Evolutionary conservation across 768 basidiomycete genomes (phyloP), one percentile per base, ranked within the genome.

Genomic region (Serendipita vermifera): DNA sequence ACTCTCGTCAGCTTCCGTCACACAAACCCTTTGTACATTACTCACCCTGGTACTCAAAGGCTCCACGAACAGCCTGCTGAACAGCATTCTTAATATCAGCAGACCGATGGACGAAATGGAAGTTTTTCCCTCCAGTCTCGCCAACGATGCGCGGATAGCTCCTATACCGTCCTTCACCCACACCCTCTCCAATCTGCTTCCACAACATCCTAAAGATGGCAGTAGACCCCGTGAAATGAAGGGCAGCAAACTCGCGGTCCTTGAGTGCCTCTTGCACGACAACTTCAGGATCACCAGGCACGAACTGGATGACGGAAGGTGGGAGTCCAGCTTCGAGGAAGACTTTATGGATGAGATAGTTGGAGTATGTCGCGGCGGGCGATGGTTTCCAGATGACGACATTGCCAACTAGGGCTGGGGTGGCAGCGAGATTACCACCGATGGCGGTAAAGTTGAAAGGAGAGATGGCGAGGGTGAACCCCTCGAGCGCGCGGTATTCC

Each of bases 381-480:
- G 94, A 92, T 4, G 96, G 96, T 67, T 99, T 99, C 96, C 96
- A 99, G 58, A 98, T 73, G 55, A 85, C 80, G 55, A 90, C 88
- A 67, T 99, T 99, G 41, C 96, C 96, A 31, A 96, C 86, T 59
- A 99, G 74, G 1, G 90, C 93, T 33, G 96, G 96, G 27, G 80
- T 91, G 80, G 63, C 85, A 5, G 84, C 80, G 33, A 98, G 85
- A 69, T 99, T 99, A 13, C 90, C 96, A 36, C 91, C 94, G 60
- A 99, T 99, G 26, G 94, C 94, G 31, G 94, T 97, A 67, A 92
- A 93, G 71, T 99, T 99, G 76, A 99, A 98, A 0, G 96, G 96
- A 5, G 96, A 92, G 36, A 98, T 87, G 13, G 96, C 96, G 51
- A 98, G 78, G 24, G 98, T 89, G 72, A 99, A 99, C 22, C 96